Evolutionary conservation across 2,329 filamentous ascomycete genomes (phyloP).

Genomic region (Penicillium sp.): DNA sequence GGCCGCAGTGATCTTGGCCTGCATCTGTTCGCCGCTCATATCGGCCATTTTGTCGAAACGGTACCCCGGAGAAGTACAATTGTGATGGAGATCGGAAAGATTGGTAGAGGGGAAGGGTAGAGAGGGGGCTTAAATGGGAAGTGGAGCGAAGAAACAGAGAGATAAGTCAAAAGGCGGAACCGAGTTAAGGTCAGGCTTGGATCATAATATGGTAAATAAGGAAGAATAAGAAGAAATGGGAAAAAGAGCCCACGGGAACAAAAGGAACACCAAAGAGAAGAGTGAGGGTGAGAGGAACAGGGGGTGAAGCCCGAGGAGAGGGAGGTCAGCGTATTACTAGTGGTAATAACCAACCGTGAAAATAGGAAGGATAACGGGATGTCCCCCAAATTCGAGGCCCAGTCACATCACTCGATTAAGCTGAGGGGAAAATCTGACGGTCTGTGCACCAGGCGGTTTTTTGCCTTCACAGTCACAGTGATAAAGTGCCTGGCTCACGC

Average conservation of each 20-base stretch:
- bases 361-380: constrained; percentile 3
- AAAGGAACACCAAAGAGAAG: constrained; percentile 1
- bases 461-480: constrained; percentile 3
- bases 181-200: constrained; percentile 19
- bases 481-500: not conserved
- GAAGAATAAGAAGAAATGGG: constrained; percentile 9
- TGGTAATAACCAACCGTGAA: constrained; percentile 8
- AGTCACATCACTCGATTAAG: constrained; percentile 8
- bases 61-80: constrained; percentile 24
- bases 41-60: constrained; percentile 43
- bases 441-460: not conserved
- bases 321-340: constrained; percentile 12
- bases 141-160: constrained; percentile 17
- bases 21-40: constrained; percentile 63
- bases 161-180: constrained; percentile 16
- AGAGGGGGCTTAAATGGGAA: constrained; percentile 19
- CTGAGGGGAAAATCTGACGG: not conserved
- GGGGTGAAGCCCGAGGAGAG: constrained; percentile 10
- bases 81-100: constrained; percentile 4
- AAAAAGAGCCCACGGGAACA: constrained; percentile 3
- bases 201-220: constrained; percentile 20
- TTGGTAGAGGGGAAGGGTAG: constrained; percentile 10
- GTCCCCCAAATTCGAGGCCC: not conserved
- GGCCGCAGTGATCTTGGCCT: constrained; percentile 87
- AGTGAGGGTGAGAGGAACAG: constrained; percentile 1